Evolutionary conservation across 345 rosid species (phyloP).

Genomic region (Eucalyptus lansdowneana): DNA sequence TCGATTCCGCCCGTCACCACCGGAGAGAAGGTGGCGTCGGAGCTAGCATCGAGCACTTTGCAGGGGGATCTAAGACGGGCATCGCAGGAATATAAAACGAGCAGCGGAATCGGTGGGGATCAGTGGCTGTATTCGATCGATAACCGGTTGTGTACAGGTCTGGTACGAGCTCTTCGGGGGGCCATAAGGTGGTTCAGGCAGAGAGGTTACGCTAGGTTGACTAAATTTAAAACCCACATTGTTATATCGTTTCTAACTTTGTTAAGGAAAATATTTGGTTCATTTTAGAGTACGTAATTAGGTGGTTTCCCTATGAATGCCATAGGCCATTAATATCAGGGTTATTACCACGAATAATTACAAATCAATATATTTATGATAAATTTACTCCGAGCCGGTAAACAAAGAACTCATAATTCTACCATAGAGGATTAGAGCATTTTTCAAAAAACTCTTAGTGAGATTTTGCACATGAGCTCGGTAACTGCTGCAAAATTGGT

Average conservation of each 20-base stretch:
- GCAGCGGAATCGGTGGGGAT: background rate
- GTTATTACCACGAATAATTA: too few species aligned
- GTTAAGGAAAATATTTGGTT: background rate
- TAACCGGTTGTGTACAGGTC: background rate
- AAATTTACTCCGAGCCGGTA: fast-evolving
- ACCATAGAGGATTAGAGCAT: too few species aligned
- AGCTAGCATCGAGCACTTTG: background rate
- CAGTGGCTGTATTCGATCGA: background rate
- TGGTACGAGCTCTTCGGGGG: too few species aligned
- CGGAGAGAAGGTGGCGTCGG: background rate
- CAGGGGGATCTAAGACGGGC: background rate
- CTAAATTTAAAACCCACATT: background rate
- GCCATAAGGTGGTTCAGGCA: too few species aligned
- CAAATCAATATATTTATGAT: too few species aligned
- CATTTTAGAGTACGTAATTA: background rate
- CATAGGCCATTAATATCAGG: background rate
- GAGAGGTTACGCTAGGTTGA: background rate
- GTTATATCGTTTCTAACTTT: background rate
- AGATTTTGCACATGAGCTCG: too few species aligned
- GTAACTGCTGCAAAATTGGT: too few species aligned
- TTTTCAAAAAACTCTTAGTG: too few species aligned
- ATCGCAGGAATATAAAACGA: background rate
- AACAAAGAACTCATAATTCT: too few species aligned
- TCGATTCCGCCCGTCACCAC: background rate
- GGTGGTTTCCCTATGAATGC: background rate